These are phyloP conservation scores for Plectranthus barbatus DNA, from an alignment of 257 asterid species.

Conservation along the genomic window DNA sequence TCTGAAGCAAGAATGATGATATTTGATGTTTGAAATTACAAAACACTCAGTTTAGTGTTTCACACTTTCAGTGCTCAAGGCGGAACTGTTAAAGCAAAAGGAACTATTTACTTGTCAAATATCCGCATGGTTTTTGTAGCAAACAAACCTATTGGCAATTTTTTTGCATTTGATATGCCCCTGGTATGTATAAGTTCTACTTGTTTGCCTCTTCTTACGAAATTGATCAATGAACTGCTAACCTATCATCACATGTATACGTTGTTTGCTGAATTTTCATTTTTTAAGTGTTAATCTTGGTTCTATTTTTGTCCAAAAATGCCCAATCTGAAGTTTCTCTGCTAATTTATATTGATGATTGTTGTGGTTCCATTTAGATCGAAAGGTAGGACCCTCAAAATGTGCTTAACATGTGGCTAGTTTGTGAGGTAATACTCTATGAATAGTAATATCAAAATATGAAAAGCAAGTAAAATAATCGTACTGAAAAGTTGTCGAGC, in stretches of 20 bases:
- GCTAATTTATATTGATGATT: no score
- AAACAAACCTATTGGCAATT: conserved; percentile 52
- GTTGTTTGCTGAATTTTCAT: not conserved
- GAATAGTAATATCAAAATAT: no score
- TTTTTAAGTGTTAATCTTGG: not conserved
- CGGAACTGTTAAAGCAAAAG: conserved; percentile 75
- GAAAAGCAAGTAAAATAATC: no score
- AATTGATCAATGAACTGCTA: not conserved
- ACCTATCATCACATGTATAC: not conserved
- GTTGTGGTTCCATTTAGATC: no score
- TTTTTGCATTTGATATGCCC: conserved; percentile 83
- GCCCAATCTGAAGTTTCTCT: not conserved
- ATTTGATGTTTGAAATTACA: not conserved
- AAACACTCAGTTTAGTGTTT: not conserved
- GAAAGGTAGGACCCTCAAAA: no score
- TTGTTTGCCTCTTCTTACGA: not conserved
- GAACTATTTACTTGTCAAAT: conserved; percentile 82
- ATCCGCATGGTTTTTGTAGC: conserved; percentile 94
- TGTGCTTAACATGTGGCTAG: no score
- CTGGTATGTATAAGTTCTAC: conserved; percentile 47
- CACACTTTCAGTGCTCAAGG: conserved; percentile 43
- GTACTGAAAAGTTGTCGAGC: not conserved
- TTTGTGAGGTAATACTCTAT: no score
- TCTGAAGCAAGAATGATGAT: conserved; percentile 1
- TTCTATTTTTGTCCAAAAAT: not conserved